Conservation (phyloP, 129 eudicot species). For the Artemisia annua region DNA sequence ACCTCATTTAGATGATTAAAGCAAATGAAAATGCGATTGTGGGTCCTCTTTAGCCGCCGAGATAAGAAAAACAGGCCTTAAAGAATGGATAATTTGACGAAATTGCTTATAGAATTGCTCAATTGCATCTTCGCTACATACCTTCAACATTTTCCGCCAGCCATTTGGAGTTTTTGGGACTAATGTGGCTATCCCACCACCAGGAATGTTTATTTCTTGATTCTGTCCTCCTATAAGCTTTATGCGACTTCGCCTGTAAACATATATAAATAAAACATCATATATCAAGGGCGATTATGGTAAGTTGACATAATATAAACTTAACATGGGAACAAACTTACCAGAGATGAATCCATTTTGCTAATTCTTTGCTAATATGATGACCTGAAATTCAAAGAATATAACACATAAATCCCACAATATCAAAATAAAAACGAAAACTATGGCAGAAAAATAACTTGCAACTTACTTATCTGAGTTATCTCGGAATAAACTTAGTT, state of each 20-base stretch:
- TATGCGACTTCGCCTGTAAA: slow-evolving; percentile 53
- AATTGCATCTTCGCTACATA: slow-evolving; percentile 31
- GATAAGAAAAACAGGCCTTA: not conserved
- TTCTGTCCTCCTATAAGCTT: slow-evolving; percentile 53
- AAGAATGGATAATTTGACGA: not conserved
- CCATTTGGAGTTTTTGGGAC: slow-evolving; percentile 87
- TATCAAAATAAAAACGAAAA: not conserved
- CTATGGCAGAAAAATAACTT: no score
- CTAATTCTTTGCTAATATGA: slow-evolving; percentile 21
- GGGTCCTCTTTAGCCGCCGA: not conserved
- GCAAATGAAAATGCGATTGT: not conserved
- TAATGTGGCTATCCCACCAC: slow-evolving; percentile 99
- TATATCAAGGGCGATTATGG: not conserved
- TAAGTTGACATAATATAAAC: not conserved
- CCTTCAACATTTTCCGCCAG: slow-evolving; percentile 92
- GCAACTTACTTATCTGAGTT: no score
- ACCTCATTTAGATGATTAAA: not conserved
- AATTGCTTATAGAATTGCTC: not conserved
- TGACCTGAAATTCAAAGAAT: slow-evolving; percentile 28
- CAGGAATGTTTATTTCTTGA: slow-evolving; percentile 86
- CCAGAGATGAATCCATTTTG: slow-evolving; percentile 48
- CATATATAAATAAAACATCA: not conserved
- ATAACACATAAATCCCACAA: slow-evolving; percentile 4
- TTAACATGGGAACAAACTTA: slow-evolving; percentile 24
- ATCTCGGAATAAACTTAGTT: not conserved